Conservation (phyloP, 768 basidiomycete genomes). For the Suillus brevipes region DNA sequence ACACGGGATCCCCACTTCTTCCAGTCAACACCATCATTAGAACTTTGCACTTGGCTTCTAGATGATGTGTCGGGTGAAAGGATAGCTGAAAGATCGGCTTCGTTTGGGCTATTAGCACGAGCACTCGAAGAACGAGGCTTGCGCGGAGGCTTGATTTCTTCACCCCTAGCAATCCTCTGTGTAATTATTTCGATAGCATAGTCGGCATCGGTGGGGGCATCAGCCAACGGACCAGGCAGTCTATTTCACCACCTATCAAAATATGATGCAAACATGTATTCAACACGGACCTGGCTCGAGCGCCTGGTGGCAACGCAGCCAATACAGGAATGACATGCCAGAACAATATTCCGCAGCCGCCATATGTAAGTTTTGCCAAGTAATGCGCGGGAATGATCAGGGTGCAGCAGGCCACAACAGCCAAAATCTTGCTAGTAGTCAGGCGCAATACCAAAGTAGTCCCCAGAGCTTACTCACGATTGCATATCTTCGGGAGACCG, state of each 20-base stretch:
- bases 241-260: slow-evolving; percentile 28
- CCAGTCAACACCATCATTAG: slow-evolving; percentile 43
- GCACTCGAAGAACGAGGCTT: slow-evolving; percentile 20
- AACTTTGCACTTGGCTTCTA: slow-evolving; percentile 1
- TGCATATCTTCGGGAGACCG: slow-evolving; percentile 49
- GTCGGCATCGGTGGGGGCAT: slow-evolving; percentile 67
- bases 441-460: slow-evolving; percentile 9
- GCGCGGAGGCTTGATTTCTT: slow-evolving; percentile 43
- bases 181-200: slow-evolving; percentile 72
- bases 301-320: slow-evolving; percentile 47
- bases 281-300: slow-evolving; percentile 44
- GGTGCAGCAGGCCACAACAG: slow-evolving; percentile 40
- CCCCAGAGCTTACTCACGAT: slow-evolving; percentile 36
- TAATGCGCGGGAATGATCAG: slow-evolving; percentile 50
- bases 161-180: slow-evolving; percentile 54
- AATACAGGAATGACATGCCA: slow-evolving; percentile 66
- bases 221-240: slow-evolving; percentile 45
- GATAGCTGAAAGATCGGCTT: neutral
- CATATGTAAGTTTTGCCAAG: slow-evolving; percentile 47
- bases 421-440: slow-evolving; percentile 31
- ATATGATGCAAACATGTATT: neutral
- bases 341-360: slow-evolving; percentile 50
- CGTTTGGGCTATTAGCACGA: slow-evolving; percentile 18
- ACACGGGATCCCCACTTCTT: slow-evolving; percentile 55
- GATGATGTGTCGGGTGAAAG: neutral